Evolutionary conservation across 305 asterid species (phyloP).

Genomic region (Stenogyne calaminthoides): DNA sequence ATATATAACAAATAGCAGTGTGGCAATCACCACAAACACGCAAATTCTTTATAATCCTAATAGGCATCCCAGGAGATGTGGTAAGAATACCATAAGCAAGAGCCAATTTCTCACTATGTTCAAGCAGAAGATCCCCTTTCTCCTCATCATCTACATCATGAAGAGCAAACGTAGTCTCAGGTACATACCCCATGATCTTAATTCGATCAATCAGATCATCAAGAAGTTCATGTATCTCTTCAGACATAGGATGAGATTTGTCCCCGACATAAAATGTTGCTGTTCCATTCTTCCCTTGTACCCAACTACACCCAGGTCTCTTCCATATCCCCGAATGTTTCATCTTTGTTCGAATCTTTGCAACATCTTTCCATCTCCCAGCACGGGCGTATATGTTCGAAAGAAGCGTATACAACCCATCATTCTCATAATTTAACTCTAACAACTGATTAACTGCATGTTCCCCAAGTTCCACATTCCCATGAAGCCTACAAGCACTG

Average conservation of each 20-base stretch:
- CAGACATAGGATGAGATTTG: slow-evolving; percentile 71
- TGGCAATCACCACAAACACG: slow-evolving; percentile 91
- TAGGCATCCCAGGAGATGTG: slow-evolving; percentile 68
- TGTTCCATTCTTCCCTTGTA: slow-evolving; percentile 77
- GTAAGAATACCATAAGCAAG: slow-evolving; percentile 86
- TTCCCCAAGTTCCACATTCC: slow-evolving; percentile 72
- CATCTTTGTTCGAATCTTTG: slow-evolving; percentile 70
- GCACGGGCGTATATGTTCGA: slow-evolving; percentile 83
- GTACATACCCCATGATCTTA: slow-evolving; percentile 73
- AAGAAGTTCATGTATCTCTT: slow-evolving; percentile 60
- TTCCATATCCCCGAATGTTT: slow-evolving; percentile 70
- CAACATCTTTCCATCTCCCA: slow-evolving; percentile 84
- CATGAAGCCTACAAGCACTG: slow-evolving; percentile 65
- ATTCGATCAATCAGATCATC: slow-evolving; percentile 59
- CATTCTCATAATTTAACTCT: slow-evolving; percentile 57
- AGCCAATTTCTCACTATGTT: slow-evolving; percentile 93
- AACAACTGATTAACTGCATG: slow-evolving; percentile 46
- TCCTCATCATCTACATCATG: slow-evolving; percentile 94
- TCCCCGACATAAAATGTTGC: slow-evolving; percentile 73
- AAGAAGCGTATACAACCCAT: slow-evolving; percentile 65
- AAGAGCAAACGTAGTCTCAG: slow-evolving; percentile 81
- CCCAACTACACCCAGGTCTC: slow-evolving; percentile 94
- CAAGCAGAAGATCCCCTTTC: slow-evolving; percentile 69
- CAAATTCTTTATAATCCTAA: slow-evolving; percentile 84
- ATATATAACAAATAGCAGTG: slow-evolving; percentile 59